Conservation (phyloP, 2,329 filamentous ascomycete genomes). For the Cadophora malorum region DNA sequence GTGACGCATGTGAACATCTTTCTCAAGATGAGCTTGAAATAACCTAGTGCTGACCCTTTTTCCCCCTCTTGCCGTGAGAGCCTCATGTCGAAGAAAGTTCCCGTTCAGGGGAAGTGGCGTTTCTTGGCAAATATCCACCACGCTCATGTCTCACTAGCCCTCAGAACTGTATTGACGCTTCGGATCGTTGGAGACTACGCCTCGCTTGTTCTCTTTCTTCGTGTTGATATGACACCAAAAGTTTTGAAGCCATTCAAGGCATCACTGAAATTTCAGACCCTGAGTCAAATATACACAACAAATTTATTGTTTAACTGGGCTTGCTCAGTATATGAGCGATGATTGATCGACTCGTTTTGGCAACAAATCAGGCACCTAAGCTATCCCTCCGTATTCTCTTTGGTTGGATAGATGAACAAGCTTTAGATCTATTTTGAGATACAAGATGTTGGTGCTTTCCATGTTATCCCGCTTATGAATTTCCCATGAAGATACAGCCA, state of each 20-base stretch:
- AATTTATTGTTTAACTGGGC: no score
- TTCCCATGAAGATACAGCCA: not conserved
- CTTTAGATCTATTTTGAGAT: no score
- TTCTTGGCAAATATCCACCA: slow-evolving; percentile 10
- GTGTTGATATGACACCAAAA: not conserved
- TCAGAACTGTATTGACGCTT: not conserved
- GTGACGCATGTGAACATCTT: slow-evolving; percentile 3
- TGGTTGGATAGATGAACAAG: no score
- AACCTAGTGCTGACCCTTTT: slow-evolving; percentile 1
- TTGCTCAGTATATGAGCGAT: no score
- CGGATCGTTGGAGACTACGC: not conserved
- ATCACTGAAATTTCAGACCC: no score
- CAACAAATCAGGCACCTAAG: no score
- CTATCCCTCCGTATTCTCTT: no score
- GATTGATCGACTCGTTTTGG: no score
- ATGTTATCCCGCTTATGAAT: not conserved
- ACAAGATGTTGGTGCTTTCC: not conserved
- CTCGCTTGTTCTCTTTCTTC: not conserved
- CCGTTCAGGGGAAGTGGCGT: slow-evolving; percentile 9
- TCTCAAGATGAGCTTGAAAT: not conserved
- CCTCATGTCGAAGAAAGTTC: not conserved
- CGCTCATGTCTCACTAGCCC: not conserved
- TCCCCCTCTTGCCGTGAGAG: not conserved
- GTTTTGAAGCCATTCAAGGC: no score
- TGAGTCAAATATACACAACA: no score